Evolutionary conservation across 208 protist species (phyloP).

Genomic region (Phytomonas sp.): DNA sequence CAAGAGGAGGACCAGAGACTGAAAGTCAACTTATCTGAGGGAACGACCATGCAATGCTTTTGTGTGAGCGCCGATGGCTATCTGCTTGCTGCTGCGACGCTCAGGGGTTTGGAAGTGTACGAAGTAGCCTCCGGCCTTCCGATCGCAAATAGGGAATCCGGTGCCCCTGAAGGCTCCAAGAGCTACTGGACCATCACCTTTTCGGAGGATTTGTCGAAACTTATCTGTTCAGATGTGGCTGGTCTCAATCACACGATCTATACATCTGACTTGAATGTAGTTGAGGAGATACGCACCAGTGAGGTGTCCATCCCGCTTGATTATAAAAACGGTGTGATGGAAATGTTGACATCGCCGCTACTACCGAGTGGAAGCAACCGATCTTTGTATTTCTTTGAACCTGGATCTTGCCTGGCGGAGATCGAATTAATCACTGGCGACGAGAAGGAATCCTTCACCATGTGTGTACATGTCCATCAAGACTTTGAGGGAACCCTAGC

Average conservation of each 20-base stretch:
- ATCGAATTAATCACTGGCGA: constrained; percentile 14
- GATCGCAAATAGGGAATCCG: constrained; percentile 25
- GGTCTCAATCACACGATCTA: constrained; percentile 51
- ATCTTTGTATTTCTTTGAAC: constrained; percentile 24
- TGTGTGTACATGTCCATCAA: constrained; percentile 45
- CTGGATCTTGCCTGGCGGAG: constrained; percentile 1
- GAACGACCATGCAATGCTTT: constrained; percentile 50
- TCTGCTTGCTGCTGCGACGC: constrained; percentile 44
- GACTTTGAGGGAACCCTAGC: constrained; percentile 58
- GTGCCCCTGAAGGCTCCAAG: constrained; percentile 15
- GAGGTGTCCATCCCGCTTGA: constrained; percentile 36
- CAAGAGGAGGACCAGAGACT: constrained; percentile 41
- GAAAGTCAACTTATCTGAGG: constrained; percentile 49
- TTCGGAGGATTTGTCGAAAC: constrained; percentile 34
- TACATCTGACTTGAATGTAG: constrained; percentile 21
- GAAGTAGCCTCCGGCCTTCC: constrained; percentile 28
- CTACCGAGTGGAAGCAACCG: constrained; percentile 35
- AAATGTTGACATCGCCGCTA: constrained; percentile 33
- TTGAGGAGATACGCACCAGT: constrained; percentile 30
- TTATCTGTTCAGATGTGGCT: constrained; percentile 45
- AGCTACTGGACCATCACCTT: constrained; percentile 60
- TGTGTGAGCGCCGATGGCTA: constrained; percentile 60
- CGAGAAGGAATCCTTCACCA: constrained; percentile 37
- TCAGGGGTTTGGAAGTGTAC: constrained; percentile 32
- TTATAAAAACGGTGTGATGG: constrained; percentile 29